Evolutionary conservation across 768 basidiomycete genomes (phyloP).

Genomic region (Tulasnella sp.): DNA sequence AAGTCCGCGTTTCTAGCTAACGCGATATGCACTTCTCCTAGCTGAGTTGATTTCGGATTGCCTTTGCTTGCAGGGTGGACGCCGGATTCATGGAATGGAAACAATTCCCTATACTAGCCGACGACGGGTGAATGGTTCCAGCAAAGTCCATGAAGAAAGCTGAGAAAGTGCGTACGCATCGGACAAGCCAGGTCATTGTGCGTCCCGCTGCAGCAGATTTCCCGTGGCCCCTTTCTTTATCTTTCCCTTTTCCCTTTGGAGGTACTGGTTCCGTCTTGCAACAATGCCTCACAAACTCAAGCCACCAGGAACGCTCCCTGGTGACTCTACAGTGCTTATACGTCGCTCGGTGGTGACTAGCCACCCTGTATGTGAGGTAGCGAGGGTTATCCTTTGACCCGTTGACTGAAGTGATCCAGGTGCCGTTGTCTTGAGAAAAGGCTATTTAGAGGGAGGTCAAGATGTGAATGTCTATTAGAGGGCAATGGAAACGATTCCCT

Average conservation of each 20-base stretch:
- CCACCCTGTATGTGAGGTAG: not conserved
- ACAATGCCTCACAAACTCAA: not conserved
- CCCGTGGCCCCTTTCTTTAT: not conserved
- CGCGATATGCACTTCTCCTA: not conserved
- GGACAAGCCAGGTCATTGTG: not conserved
- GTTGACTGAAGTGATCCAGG: not conserved
- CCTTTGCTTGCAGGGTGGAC: not conserved
- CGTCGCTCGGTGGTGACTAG: not conserved
- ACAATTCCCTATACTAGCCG: not conserved
- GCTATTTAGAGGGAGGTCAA: not conserved
- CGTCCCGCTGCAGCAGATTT: not conserved
- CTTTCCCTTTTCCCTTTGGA: too few species aligned
- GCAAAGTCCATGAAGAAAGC: not conserved
- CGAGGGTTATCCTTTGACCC: not conserved
- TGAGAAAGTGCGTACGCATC: not conserved
- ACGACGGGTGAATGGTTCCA: not conserved
- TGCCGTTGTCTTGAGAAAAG: not conserved
- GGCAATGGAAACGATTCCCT: not conserved
- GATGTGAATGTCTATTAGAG: not conserved
- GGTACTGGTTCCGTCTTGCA: too few species aligned
- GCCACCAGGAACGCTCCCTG: not conserved
- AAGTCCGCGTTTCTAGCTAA: not conserved
- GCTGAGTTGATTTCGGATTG: not conserved
- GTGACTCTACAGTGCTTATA: not conserved
- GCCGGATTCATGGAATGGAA: not conserved